Percentiles rank a stretch among this genome's conserved stretches.
Conservation (phyloP, 257 asterid genomes). For the Cynanchum wilfordii region DNA sequence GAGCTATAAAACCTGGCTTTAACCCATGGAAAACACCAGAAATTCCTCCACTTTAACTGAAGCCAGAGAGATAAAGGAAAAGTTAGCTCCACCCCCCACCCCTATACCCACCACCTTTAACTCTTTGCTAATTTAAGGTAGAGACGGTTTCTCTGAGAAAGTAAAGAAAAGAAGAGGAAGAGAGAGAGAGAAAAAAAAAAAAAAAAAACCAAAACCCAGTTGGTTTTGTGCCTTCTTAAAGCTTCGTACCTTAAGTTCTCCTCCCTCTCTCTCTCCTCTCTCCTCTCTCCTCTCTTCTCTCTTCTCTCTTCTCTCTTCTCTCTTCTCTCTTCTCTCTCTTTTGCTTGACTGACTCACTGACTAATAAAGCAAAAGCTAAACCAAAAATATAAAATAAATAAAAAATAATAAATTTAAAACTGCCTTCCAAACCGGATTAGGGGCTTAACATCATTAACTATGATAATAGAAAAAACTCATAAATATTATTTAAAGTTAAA, state of each 20-base stretch:
- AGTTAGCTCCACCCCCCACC: constrained; percentile 21
- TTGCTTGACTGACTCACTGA: constrained; percentile 29
- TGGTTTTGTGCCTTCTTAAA: constrained; percentile 24
- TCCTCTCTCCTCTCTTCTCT: constrained; percentile 18
- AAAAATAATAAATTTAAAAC: neutral
- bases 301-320: constrained; percentile 28
- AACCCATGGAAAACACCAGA: constrained; percentile 44
- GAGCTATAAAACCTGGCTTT: constrained; percentile 55
- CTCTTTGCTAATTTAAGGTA: constrained; percentile 61
- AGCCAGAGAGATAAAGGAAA: constrained; percentile 64
- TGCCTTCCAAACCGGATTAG: constrained; percentile 15
- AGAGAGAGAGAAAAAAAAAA: constrained; percentile 11
- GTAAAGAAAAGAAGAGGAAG: constrained; percentile 12
- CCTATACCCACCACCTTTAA: constrained; percentile 26
- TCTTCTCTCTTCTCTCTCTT: constrained; percentile 24
- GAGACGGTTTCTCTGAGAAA: constrained; percentile 26
- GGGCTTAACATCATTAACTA: too few relatives aligned
- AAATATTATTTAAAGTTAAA: too few relatives aligned
- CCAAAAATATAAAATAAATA: neutral
- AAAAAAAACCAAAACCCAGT: neutral
- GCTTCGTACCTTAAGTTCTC: constrained; percentile 28
- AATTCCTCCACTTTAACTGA: constrained; percentile 72
- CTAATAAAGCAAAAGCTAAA: constrained; percentile 63
- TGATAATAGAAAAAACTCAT: too few relatives aligned
- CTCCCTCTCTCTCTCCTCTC: constrained; percentile 21